phyloP scores from a whole-genome alignment of 2,329 filamentous ascomycete species.

The Sarocladium oryzae region DNA sequence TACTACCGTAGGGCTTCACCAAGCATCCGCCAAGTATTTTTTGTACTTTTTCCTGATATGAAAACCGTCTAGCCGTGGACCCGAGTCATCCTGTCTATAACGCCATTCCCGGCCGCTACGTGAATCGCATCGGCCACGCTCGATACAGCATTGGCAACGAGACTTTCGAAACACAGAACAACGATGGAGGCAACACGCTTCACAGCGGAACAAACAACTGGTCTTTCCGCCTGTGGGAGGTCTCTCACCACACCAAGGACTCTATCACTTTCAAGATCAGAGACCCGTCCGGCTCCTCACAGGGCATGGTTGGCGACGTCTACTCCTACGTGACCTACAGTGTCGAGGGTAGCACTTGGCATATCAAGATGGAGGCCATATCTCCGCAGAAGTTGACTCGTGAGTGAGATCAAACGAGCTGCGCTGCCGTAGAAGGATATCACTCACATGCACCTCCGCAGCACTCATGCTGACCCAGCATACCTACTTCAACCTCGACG shows the following conservation, averaged over 20 bases:
- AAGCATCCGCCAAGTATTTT: not conserved
- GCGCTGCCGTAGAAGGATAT: not conserved
- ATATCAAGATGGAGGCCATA: conserved; percentile 53
- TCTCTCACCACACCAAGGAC: conserved; percentile 44
- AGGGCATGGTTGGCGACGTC: conserved; percentile 57
- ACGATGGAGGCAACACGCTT: conserved; percentile 49
- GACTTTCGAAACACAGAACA: conserved; percentile 46
- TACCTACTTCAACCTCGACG: conserved; percentile 64
- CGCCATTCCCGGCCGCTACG: conserved; percentile 56
- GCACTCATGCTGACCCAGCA: conserved; percentile 60
- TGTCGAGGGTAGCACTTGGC: conserved; percentile 48
- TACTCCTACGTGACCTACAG: conserved; percentile 57
- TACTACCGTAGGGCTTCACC: conserved; percentile 42
- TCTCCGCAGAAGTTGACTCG: conserved; percentile 41
- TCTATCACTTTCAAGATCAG: conserved; percentile 61
- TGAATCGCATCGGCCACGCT: conserved; percentile 56
- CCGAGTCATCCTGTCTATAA: conserved; percentile 54
- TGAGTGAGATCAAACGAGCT: conserved; percentile 25
- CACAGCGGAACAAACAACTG: conserved; percentile 55
- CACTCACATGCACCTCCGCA: conserved; percentile 11
- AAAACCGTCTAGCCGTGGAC: conserved; percentile 28
- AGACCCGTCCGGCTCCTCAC: conserved; percentile 49
- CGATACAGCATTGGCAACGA: conserved; percentile 47
- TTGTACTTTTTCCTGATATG: not conserved
- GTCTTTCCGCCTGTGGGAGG: conserved; percentile 58